These are phyloP conservation scores for Gaultheria prostrata DNA, from an alignment of 148 eudicot genomes.

Conservation along the genomic window DNA sequence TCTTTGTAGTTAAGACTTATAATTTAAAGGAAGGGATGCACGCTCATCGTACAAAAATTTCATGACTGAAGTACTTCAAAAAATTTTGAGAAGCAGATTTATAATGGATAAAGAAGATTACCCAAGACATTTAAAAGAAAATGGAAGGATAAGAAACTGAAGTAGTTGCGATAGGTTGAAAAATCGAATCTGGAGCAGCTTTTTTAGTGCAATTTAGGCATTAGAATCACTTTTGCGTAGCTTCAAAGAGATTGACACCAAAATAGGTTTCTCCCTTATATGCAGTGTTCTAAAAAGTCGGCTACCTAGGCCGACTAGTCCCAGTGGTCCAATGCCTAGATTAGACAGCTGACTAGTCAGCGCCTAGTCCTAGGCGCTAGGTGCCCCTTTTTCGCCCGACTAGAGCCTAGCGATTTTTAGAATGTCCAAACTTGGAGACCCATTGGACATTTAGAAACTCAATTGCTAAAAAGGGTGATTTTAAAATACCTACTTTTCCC, in stretches of 20 bases:
- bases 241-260: not conserved
- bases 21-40: not conserved
- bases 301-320: too few species aligned
- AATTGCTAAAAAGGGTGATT: not conserved
- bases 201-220: not conserved
- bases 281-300: too few species aligned
- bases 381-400: too few species aligned
- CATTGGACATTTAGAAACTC: not conserved
- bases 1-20: not conserved
- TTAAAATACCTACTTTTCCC: not conserved
- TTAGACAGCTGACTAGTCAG: too few species aligned
- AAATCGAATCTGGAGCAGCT: not conserved
- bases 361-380: too few species aligned
- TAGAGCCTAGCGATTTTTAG: not conserved
- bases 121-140: not conserved
- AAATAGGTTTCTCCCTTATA: not conserved
- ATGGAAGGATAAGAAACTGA: not conserved
- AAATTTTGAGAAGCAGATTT: not conserved
- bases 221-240: not conserved
- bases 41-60: not conserved
- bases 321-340: too few species aligned
- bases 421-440: not conserved
- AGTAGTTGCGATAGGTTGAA: not conserved
- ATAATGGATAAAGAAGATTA: not conserved
- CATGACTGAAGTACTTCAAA: not conserved